Conservation (phyloP, 2,329 filamentous ascomycete species). For the Fusarium chuoi region DNA sequence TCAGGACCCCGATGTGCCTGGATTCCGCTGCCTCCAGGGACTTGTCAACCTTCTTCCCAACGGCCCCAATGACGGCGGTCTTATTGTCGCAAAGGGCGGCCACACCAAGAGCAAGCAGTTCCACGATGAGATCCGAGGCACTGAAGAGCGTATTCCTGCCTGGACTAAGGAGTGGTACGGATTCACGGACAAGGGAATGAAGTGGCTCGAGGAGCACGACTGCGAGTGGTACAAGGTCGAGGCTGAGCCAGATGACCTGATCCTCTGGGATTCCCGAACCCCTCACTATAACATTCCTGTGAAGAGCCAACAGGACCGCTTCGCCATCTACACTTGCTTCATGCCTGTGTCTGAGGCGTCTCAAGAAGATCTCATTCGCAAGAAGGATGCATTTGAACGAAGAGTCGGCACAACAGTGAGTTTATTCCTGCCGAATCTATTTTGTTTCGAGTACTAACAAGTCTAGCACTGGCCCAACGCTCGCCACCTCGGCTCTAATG, state of each 20-base stretch:
- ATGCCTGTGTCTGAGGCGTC: slow-evolving; percentile 34
- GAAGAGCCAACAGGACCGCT: slow-evolving; percentile 49
- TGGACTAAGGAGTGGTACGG: slow-evolving; percentile 49
- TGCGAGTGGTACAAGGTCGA: slow-evolving; percentile 51
- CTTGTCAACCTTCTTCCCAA: slow-evolving; percentile 56
- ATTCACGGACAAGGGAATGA: slow-evolving; percentile 51
- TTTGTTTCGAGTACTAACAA: neutral
- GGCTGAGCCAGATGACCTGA: slow-evolving; percentile 56
- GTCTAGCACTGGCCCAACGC: slow-evolving; percentile 49
- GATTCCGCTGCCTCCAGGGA: slow-evolving; percentile 63
- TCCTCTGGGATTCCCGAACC: slow-evolving; percentile 52
- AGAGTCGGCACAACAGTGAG: slow-evolving; percentile 49
- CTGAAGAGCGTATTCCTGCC: slow-evolving; percentile 50
- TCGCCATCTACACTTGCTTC: slow-evolving; percentile 48
- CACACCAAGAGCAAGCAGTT: slow-evolving; percentile 46
- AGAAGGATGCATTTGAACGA: slow-evolving; percentile 54
- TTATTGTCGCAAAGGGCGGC: slow-evolving; percentile 46
- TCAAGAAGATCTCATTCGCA: slow-evolving; percentile 52
- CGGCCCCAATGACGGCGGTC: slow-evolving; percentile 49
- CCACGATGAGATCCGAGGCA: slow-evolving; percentile 47
- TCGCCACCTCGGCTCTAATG: slow-evolving; percentile 26
- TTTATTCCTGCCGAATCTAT: neutral
- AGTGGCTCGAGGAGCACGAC: slow-evolving; percentile 49
- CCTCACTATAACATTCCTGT: slow-evolving; percentile 56
- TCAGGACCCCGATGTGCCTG: slow-evolving; percentile 43